Percentiles rank a stretch among this genome's conserved stretches.
These are phyloP conservation scores for Paxillus rubicundulus DNA, from an alignment of 768 basidiomycete genomes.

Conservation along the genomic window DNA sequence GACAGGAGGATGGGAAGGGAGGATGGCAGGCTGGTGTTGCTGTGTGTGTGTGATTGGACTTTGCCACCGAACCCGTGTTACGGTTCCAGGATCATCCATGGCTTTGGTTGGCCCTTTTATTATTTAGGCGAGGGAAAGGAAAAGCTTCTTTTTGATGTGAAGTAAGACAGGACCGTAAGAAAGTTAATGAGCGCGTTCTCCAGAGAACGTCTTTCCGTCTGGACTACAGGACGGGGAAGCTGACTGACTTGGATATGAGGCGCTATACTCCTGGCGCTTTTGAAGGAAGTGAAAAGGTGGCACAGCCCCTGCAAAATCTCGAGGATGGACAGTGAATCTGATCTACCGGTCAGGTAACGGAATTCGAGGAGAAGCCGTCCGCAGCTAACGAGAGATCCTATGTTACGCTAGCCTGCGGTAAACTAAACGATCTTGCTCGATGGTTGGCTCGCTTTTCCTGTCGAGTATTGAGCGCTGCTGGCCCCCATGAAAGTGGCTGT, in stretches of 20 bases:
- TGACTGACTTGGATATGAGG: conserved; percentile 4
- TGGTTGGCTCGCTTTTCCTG: conserved; percentile 5
- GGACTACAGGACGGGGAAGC: conserved; percentile 9
- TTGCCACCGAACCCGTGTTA: conserved; percentile 35
- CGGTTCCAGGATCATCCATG: conserved; percentile 36
- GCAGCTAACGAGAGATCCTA: neutral
- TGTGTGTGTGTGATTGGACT: conserved; percentile 33
- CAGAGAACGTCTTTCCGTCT: conserved; percentile 25
- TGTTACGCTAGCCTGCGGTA: neutral
- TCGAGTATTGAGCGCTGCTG: conserved; percentile 31
- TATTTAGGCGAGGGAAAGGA: conserved; percentile 36
- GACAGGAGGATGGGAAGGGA: conserved; percentile 27
- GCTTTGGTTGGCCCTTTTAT: conserved; percentile 32
- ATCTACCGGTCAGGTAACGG: neutral
- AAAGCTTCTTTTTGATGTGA: conserved; percentile 36
- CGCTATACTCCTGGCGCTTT: conserved; percentile 16
- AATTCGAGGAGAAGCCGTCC: conserved; percentile 10
- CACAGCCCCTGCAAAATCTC: conserved; percentile 18
- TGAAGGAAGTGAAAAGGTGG: neutral
- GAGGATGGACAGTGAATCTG: neutral
- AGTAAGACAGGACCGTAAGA: conserved; percentile 18
- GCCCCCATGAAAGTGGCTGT: conserved; percentile 36
- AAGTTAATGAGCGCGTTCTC: conserved; percentile 28
- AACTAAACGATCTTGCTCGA: conserved; percentile 7
- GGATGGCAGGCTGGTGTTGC: conserved; percentile 31